Evolutionary conservation across 352 stramenopile genomes (phyloP).

Genomic region (Globisporangium barbulae): DNA sequence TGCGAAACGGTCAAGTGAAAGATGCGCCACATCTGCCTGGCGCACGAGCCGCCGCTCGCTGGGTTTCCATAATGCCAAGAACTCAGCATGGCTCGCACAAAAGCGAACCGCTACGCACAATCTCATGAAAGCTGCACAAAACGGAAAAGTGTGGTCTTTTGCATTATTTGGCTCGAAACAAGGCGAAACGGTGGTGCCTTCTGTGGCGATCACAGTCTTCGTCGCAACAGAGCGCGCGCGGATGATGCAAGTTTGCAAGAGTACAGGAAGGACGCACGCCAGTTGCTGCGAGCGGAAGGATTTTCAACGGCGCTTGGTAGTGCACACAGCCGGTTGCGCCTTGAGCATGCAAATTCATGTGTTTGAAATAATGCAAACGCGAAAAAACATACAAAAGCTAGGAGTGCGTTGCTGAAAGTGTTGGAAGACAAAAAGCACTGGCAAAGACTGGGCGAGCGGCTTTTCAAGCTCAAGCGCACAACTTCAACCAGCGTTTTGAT

Average conservation of each 20-base stretch:
- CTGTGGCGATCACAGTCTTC: background rate
- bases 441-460: background rate
- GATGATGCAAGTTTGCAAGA: background rate
- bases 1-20: constrained; percentile 1
- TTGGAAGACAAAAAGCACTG: background rate
- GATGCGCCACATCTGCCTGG: constrained; percentile 7
- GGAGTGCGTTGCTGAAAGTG: too few relatives aligned
- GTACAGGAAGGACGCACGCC: background rate
- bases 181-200: too few relatives aligned
- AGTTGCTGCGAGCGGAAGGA: background rate
- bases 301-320: background rate
- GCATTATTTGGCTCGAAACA: too few relatives aligned
- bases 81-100: background rate
- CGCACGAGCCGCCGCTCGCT: background rate
- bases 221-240: too few relatives aligned
- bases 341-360: background rate
- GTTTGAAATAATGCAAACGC: too few relatives aligned
- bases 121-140: too few relatives aligned
- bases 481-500: background rate
- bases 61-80: background rate
- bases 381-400: too few relatives aligned
- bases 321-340: background rate
- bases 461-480: background rate
- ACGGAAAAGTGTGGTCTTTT: too few relatives aligned
- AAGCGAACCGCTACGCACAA: too few relatives aligned